Conservation (phyloP, 441 rosid species). For the Populus hybrid region DNA sequence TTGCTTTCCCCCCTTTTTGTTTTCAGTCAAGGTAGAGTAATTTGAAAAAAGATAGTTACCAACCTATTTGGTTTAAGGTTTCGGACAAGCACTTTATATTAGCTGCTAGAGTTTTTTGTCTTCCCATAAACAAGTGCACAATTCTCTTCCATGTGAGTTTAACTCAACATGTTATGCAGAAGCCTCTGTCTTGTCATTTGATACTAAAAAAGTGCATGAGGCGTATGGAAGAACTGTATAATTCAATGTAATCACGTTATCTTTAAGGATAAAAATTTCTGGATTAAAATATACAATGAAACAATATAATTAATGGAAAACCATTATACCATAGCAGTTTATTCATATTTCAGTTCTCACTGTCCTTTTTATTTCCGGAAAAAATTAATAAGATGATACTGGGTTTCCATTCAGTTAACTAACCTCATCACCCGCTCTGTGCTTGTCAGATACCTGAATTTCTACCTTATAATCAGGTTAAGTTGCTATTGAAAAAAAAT, state of each 20-base stretch:
- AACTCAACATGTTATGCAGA: not conserved
- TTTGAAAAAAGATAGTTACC: not conserved
- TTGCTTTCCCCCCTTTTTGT: conserved; percentile 8
- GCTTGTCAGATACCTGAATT: not conserved
- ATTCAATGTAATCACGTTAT: not conserved
- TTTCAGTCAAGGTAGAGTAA: not conserved
- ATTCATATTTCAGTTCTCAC: not conserved
- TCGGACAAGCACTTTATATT: not conserved
- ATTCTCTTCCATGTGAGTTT: not conserved
- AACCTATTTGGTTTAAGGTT: not conserved
- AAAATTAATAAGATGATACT: not conserved
- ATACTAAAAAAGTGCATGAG: too few relatives aligned
- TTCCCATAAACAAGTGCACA: not conserved
- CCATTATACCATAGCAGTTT: not conserved
- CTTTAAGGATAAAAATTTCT: not conserved
- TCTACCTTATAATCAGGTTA: not conserved
- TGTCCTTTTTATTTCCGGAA: not conserved
- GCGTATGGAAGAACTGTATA: not conserved
- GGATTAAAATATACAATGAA: not conserved
- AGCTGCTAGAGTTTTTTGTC: not conserved
- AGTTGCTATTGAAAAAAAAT: not conserved
- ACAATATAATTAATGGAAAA: not conserved
- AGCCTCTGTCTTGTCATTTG: not conserved
- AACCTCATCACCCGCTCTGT: not conserved
- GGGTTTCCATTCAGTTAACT: not conserved